Conservation (phyloP, 768 basidiomycete species). For the Cubamyces lactineus region DNA sequence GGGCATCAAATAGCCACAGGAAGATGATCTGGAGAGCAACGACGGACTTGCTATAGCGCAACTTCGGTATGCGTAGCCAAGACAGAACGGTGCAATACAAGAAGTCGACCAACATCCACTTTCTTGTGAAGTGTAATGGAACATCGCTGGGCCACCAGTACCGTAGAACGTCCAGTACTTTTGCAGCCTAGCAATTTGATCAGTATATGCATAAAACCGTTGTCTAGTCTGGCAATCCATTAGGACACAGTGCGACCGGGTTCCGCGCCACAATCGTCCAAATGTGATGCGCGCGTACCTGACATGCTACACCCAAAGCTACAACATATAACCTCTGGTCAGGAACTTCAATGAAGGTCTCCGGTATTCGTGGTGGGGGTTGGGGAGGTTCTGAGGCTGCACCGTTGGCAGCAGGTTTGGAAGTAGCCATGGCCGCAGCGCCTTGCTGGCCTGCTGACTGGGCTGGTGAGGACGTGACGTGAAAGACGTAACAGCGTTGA, state of each 20-base stretch:
- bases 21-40: constrained; percentile 63
- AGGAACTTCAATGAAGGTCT: constrained; percentile 72
- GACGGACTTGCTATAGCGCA: constrained; percentile 66
- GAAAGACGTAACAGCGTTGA: background rate
- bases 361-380: constrained; percentile 63
- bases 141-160: constrained; percentile 50
- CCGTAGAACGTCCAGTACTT: constrained; percentile 70
- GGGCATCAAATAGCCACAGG: constrained; percentile 65
- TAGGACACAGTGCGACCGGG: background rate
- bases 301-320: constrained; percentile 74
- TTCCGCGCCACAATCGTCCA: background rate
- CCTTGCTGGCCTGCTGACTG: background rate
- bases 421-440: constrained; percentile 23
- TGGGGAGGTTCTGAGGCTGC: constrained; percentile 17
- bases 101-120: constrained; percentile 77
- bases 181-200: constrained; percentile 59
- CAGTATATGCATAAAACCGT: background rate
- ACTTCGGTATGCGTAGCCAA: constrained; percentile 72
- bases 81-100: constrained; percentile 59
- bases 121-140: constrained; percentile 49
- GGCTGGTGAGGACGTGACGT: background rate
- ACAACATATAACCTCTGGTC: constrained; percentile 81
- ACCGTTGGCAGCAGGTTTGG: constrained; percentile 17
- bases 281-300: constrained; percentile 50
- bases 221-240: background rate